Conservation (phyloP, 169 alveolate species). For the Plasmodium malariae region DNA sequence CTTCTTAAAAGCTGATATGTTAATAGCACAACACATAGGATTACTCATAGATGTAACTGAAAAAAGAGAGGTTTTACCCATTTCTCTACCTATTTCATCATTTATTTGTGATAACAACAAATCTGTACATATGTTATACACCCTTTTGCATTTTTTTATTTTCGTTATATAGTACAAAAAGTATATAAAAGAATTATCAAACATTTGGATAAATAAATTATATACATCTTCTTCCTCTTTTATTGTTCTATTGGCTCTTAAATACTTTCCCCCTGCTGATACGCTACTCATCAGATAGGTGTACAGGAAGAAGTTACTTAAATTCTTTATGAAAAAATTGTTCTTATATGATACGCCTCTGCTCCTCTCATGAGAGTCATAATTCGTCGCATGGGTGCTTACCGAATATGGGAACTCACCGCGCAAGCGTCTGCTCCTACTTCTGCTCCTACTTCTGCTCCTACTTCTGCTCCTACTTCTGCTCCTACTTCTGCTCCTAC, state of each 20-base stretch:
- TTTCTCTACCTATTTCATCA: background rate
- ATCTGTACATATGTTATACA: background rate
- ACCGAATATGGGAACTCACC: too few relatives aligned
- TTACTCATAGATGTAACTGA: background rate
- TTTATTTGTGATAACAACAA: background rate
- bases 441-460: too few relatives aligned
- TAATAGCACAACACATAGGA: background rate
- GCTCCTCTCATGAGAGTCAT: background rate
- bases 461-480: too few relatives aligned
- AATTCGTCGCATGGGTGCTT: too few relatives aligned
- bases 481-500: too few relatives aligned
- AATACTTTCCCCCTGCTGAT: background rate
- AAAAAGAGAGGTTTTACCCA: background rate
- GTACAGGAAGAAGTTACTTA: background rate
- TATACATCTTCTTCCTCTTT: constrained; percentile 2
- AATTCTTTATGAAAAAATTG: background rate
- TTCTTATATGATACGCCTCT: background rate
- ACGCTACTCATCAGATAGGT: background rate
- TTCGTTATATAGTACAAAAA: constrained; percentile 1
- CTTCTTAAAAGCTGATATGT: too few relatives aligned
- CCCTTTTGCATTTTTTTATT: background rate
- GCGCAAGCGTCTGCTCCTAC: too few relatives aligned
- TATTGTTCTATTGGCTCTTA: too few relatives aligned
- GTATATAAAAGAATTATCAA: constrained; percentile 21
- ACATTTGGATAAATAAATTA: background rate